A percentile compares a stretch with the other conserved stretches of the same genome.
These are phyloP conservation scores for Noccaea bulbosa DNA, from an alignment of 345 rosid species.

Conservation along the genomic window DNA sequence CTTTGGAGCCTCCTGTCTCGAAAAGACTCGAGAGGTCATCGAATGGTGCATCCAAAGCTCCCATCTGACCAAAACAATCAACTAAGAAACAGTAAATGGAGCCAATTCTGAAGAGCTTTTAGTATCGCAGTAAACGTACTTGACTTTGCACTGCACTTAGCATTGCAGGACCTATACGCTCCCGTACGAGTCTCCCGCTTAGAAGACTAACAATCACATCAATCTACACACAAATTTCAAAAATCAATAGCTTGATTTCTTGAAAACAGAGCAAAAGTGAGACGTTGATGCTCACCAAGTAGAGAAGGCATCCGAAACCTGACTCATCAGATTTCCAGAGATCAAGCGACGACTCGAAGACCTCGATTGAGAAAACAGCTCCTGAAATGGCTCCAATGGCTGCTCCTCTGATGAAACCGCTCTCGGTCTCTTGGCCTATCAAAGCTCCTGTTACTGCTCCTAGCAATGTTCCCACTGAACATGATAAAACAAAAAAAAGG, in stretches of 20 bases:
- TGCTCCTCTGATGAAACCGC: conserved; percentile 95
- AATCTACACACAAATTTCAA: conserved; percentile 54
- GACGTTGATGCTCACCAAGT: conserved; percentile 65
- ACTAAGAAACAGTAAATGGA: background rate
- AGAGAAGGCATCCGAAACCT: conserved; percentile 80
- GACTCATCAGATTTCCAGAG: conserved; percentile 97
- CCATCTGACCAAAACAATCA: conserved; percentile 60
- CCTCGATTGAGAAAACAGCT: conserved; percentile 97
- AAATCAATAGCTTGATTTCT: background rate
- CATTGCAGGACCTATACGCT: conserved; percentile 97
- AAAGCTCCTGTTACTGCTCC: conserved; percentile 98
- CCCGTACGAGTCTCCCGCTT: conserved; percentile 94
- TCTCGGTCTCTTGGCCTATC: conserved; percentile 98
- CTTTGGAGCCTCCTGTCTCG: conserved; percentile 75
- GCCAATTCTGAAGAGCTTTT: background rate
- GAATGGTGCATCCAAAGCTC: conserved; percentile 72
- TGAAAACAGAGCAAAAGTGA: conserved; percentile 22
- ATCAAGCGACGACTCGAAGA: conserved; percentile 88
- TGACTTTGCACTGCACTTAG: conserved; percentile 98
- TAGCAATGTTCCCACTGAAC: conserved; percentile 88
- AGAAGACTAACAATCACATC: conserved; percentile 97
- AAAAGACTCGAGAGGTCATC: conserved; percentile 82
- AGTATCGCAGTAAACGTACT: conserved; percentile 50
- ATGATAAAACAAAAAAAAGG: conserved; percentile 19
- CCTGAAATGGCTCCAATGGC: conserved; percentile 98